Conservation (phyloP, 192 early-diverging fungal species). For the Allomyces macrogynus region DNA sequence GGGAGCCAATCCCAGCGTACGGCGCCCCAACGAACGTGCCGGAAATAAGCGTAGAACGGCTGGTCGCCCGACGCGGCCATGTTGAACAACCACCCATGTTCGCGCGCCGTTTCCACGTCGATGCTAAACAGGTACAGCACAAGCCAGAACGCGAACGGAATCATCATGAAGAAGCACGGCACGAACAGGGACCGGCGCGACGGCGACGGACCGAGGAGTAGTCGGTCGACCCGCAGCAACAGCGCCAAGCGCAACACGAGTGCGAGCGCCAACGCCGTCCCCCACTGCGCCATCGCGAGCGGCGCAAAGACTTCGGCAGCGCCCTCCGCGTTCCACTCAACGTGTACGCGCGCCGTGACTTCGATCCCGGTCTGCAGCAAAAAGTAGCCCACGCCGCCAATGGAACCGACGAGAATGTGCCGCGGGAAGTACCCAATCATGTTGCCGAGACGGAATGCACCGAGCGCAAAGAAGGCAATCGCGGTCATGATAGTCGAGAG, state of each 20-base stretch:
- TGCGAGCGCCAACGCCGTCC: slow-evolving; percentile 32
- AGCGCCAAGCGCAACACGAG: slow-evolving; percentile 23
- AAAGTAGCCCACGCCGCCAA: slow-evolving; percentile 57
- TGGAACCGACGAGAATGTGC: slow-evolving; percentile 88
- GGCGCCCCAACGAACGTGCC: not conserved
- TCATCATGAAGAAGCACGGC: slow-evolving; percentile 65
- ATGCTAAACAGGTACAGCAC: slow-evolving; percentile 36
- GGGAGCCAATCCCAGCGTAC: slow-evolving; percentile 1
- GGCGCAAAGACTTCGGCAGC: slow-evolving; percentile 44
- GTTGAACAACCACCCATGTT: slow-evolving; percentile 64
- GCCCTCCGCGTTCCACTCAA: slow-evolving; percentile 34
- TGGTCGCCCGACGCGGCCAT: slow-evolving; percentile 30
- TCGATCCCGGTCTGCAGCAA: slow-evolving; percentile 80
- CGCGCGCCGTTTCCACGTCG: slow-evolving; percentile 41
- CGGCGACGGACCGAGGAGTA: slow-evolving; percentile 31
- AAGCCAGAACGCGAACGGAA: slow-evolving; percentile 59
- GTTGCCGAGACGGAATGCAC: slow-evolving; percentile 54
- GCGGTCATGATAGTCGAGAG: slow-evolving; percentile 78
- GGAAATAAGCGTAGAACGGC: slow-evolving; percentile 1
- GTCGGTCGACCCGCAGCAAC: slow-evolving; percentile 50
- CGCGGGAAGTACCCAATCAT: slow-evolving; percentile 69
- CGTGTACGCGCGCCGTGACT: slow-evolving; percentile 45
- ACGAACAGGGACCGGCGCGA: slow-evolving; percentile 41
- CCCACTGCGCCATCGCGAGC: slow-evolving; percentile 59
- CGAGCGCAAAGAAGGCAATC: slow-evolving; percentile 61